A percentile compares a stretch with the other conserved stretches of the same genome.
Evolutionary conservation across 352 stramenopile species (phyloP).

Genomic region (Peronospora belbahrii): DNA sequence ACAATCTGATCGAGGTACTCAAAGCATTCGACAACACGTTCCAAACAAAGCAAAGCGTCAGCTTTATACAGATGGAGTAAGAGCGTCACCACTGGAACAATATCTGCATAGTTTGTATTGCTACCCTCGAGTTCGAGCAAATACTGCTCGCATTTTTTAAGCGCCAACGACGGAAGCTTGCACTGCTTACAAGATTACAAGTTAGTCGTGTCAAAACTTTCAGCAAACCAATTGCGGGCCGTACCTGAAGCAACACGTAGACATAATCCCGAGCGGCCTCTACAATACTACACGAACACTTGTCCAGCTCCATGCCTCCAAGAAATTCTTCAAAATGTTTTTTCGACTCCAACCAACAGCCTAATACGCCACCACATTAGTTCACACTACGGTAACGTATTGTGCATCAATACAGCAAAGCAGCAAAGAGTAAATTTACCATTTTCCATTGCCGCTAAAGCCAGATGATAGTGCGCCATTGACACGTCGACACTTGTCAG

Average conservation of each 20-base stretch:
- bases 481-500: constrained; percentile 5
- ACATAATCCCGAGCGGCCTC: constrained; percentile 35
- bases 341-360: constrained; percentile 31
- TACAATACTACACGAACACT: neutral
- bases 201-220: neutral
- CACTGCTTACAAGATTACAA: constrained; percentile 22
- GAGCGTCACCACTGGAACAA: constrained; percentile 1
- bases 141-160: constrained; percentile 35
- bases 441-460: constrained; percentile 36
- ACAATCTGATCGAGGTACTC: constrained; percentile 30
- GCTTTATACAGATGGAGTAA: constrained; percentile 57
- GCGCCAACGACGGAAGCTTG: constrained; percentile 39
- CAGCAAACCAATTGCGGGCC: neutral
- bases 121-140: constrained; percentile 7
- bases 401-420: neutral
- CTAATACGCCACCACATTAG: constrained; percentile 16
- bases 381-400: neutral
- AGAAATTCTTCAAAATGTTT: constrained; percentile 34
- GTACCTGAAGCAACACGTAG: constrained; percentile 59
- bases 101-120: neutral
- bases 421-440: too few relatives aligned
- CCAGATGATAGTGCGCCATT: constrained; percentile 28
- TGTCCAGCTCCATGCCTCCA: neutral
- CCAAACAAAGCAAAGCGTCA: constrained; percentile 67
- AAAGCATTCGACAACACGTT: constrained; percentile 54